Evolutionary conservation across 164 flowering plant species (phyloP).

Genomic region (Kalanchoe fedtschenkoi): DNA sequence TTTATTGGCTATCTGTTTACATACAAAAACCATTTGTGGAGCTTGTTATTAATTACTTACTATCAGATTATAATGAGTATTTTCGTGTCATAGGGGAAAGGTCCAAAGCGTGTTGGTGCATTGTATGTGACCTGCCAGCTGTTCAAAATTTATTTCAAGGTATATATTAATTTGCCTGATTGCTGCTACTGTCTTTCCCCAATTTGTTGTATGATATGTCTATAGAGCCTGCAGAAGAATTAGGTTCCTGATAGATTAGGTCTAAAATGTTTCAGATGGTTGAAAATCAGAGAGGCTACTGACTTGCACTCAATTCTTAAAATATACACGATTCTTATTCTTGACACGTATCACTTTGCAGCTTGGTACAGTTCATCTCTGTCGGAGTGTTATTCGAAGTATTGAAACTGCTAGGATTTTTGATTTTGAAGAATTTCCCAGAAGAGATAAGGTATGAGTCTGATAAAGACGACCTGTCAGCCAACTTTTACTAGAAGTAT

Average conservation of each 20-base stretch:
- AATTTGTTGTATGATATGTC: background rate
- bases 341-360: constrained; percentile 21
- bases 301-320: background rate
- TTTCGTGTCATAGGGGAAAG: constrained; percentile 64
- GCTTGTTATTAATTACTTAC: background rate
- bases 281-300: background rate
- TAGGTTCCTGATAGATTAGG: too few species aligned
- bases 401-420: constrained; percentile 95
- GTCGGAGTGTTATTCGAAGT: constrained; percentile 96
- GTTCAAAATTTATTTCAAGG: constrained; percentile 95
- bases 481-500: background rate
- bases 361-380: constrained; percentile 96
- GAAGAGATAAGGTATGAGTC: constrained; percentile 71
- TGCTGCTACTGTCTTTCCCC: background rate
- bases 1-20: too few species aligned
- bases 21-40: background rate
- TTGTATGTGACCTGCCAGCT: constrained; percentile 93
- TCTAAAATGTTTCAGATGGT: background rate
- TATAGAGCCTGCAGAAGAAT: too few species aligned
- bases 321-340: background rate
- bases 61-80: background rate
- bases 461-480: background rate
- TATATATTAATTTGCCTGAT: constrained; percentile 9
- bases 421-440: constrained; percentile 96
- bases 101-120: constrained; percentile 96